Evolutionary conservation across 371 early-diverging fungal genomes (phyloP).

Genomic region (Sanchytrium tribonematis): DNA sequence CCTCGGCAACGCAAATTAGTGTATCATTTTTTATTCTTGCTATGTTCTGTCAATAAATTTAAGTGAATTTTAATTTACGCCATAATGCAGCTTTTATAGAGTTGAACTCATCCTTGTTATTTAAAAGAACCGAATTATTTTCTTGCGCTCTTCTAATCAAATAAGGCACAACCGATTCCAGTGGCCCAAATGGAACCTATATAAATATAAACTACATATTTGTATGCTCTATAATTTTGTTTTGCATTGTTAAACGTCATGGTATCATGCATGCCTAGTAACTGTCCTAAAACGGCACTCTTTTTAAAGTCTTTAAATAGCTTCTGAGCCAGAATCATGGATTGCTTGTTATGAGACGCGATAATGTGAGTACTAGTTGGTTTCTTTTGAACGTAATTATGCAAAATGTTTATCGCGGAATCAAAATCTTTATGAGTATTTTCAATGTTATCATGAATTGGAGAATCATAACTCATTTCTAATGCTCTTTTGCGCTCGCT

Average conservation of each 20-base stretch:
- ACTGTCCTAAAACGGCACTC: constrained; percentile 36
- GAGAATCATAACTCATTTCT: constrained; percentile 33
- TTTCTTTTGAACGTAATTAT: constrained; percentile 13
- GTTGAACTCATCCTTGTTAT: no score
- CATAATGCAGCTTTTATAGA: no score
- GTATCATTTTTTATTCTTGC: no score
- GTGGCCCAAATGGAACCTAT: constrained; percentile 76
- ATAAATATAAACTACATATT: no score
- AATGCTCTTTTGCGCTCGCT: constrained; percentile 50
- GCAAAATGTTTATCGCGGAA: constrained; percentile 36
- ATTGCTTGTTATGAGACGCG: constrained; percentile 69
- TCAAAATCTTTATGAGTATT: constrained; percentile 63
- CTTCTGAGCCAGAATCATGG: constrained; percentile 31
- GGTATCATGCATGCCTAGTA: constrained; percentile 40
- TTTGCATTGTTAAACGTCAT: constrained; percentile 41
- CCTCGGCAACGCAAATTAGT: no score
- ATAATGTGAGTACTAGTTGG: constrained; percentile 42
- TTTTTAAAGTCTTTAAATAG: background rate
- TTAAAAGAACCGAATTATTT: constrained; percentile 53
- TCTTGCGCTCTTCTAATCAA: constrained; percentile 80
- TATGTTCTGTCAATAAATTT: no score
- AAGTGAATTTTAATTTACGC: no score
- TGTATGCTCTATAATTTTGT: constrained; percentile 47
- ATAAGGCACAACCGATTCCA: constrained; percentile 70
- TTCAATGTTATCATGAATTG: constrained; percentile 47